Evolutionary conservation across 2,329 filamentous ascomycete genomes (phyloP).

Genomic region (Phialocephala sp.): DNA sequence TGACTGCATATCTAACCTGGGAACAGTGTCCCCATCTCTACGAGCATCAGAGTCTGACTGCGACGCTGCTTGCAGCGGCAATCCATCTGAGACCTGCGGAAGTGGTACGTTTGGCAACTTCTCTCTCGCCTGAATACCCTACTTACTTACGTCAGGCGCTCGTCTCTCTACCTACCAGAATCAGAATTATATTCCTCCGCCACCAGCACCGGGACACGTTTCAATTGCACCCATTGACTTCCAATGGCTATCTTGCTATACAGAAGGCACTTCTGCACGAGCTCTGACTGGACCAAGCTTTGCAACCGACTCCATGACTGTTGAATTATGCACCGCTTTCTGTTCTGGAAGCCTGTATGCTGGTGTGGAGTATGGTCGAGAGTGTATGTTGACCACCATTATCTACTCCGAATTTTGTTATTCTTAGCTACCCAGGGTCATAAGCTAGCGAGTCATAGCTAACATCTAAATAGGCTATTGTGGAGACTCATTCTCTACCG

Average conservation of each 20-base stretch:
- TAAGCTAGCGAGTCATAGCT: too few species aligned
- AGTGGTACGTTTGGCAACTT: background rate
- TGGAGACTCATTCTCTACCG: constrained; percentile 1
- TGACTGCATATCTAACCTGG: too few species aligned
- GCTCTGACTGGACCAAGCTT: constrained; percentile 12
- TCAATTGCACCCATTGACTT: background rate
- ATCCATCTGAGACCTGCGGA: constrained; percentile 2
- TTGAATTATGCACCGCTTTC: constrained; percentile 19
- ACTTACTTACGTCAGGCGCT: background rate
- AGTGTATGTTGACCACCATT: constrained; percentile 7
- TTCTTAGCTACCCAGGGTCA: too few species aligned
- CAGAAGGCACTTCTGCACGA: constrained; percentile 13
- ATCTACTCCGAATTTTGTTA: background rate
- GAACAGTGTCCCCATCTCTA: background rate
- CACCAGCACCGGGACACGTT: background rate
- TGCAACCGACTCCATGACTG: constrained; percentile 11
- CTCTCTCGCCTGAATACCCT: background rate
- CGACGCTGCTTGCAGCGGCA: background rate
- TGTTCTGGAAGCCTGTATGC: constrained; percentile 24
- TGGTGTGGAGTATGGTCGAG: constrained; percentile 23
- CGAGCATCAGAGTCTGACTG: constrained; percentile 1
- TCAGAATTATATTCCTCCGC: background rate
- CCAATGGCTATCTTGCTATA: constrained; percentile 17
- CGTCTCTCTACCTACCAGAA: constrained; percentile 4
- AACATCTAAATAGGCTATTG: constrained; percentile 2